Percentiles rank a stretch among this genome's conserved stretches.
These are phyloP conservation scores for Agrocybe praecox DNA, from an alignment of 768 basidiomycete genomes.

Conservation along the genomic window DNA sequence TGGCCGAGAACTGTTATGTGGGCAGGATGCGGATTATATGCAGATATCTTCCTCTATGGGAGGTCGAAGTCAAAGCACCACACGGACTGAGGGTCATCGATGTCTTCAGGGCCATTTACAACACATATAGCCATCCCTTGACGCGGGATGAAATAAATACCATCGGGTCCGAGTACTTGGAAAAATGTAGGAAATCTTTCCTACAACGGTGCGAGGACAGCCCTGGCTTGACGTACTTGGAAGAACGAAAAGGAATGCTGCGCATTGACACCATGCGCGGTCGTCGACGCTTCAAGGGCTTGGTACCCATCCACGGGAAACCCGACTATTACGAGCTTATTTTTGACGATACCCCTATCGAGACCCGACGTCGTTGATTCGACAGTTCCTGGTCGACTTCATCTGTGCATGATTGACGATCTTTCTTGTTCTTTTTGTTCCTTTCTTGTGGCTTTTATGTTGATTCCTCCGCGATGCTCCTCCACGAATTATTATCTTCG, in stretches of 20 bases:
- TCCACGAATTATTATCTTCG: slow-evolving; percentile 16
- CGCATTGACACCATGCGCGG: slow-evolving; percentile 59
- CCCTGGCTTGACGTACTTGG: slow-evolving; percentile 40
- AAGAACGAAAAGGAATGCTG: slow-evolving; percentile 49
- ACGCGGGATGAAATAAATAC: slow-evolving; percentile 40
- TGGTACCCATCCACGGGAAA: slow-evolving; percentile 31
- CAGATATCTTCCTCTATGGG: slow-evolving; percentile 43
- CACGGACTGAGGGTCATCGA: slow-evolving; percentile 56
- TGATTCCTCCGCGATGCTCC: slow-evolving; percentile 15
- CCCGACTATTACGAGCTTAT: slow-evolving; percentile 16
- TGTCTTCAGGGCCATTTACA: slow-evolving; percentile 60
- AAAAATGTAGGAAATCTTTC: slow-evolving; percentile 44
- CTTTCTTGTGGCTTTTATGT: slow-evolving; percentile 4
- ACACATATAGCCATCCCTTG: slow-evolving; percentile 46
- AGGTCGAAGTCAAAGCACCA: slow-evolving; percentile 40
- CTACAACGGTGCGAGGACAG: slow-evolving; percentile 46
- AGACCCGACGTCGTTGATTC: slow-evolving; percentile 7
- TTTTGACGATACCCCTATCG: slow-evolving; percentile 16
- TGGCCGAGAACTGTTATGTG: slow-evolving; percentile 44
- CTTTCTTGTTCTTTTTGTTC: slow-evolving; percentile 2
- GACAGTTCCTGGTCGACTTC: slow-evolving; percentile 6
- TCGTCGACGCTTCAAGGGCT: slow-evolving; percentile 54
- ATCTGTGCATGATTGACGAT: slow-evolving; percentile 1
- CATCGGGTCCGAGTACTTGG: slow-evolving; percentile 29
- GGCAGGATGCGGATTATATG: slow-evolving; percentile 38